Conservation (phyloP, 1,139 yeast genomes). For the Kodamaea arcana region DNA sequence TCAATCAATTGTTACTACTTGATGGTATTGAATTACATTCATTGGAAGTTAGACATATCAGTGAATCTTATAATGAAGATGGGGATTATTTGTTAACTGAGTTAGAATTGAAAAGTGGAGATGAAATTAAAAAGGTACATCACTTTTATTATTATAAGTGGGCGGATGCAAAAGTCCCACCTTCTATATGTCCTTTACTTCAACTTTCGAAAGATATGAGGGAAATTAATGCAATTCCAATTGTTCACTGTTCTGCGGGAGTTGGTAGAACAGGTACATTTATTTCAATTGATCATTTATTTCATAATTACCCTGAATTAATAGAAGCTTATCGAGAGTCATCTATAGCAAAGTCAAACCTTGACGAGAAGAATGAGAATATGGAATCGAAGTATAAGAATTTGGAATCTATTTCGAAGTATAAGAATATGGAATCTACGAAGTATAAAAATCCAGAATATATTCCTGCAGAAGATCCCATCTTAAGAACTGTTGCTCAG, state of each 20-base stretch:
- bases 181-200: constrained; percentile 36
- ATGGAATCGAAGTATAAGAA: too few relatives aligned
- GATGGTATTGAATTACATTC: constrained; percentile 22
- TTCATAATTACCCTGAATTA: constrained; percentile 20
- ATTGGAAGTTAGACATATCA: constrained; percentile 17
- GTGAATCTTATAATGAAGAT: constrained; percentile 15
- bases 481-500: constrained; percentile 33
- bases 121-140: constrained; percentile 33
- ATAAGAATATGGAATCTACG: not conserved
- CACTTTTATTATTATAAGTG: constrained; percentile 55
- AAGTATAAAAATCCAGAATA: constrained; percentile 5
- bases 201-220: constrained; percentile 25
- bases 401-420: too few relatives aligned
- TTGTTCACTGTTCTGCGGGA: constrained; percentile 81
- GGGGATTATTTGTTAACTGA: constrained; percentile 29
- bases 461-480: constrained; percentile 19
- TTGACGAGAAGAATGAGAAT: too few relatives aligned
- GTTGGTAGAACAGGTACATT: constrained; percentile 83
- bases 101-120: constrained; percentile 20
- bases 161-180: constrained; percentile 54
- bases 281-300: constrained; percentile 59
- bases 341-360: constrained; percentile 3
- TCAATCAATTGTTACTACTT: constrained; percentile 12
- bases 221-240: constrained; percentile 22
- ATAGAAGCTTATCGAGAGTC: constrained; percentile 1